phyloP scores from a whole-genome alignment of 805 yeast genomes.

The Candida michaelii region DNA sequence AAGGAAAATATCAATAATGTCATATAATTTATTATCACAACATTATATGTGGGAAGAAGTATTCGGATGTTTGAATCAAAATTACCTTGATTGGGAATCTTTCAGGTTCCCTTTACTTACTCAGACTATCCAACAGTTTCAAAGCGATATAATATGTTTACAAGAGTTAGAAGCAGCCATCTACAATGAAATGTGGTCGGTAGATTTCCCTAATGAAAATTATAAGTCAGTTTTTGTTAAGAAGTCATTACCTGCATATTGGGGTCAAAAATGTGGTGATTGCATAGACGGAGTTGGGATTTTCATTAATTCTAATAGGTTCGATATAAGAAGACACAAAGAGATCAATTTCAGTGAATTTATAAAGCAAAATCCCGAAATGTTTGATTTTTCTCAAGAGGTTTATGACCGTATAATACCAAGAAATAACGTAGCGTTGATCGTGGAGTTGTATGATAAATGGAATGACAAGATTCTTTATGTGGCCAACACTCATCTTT shows the following conservation, averaged over 20 bases:
- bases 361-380: constrained; percentile 59
- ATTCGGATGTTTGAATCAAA: constrained; percentile 91
- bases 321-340: constrained; percentile 32
- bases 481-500: constrained; percentile 87
- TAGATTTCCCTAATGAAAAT: constrained; percentile 66
- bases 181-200: constrained; percentile 81
- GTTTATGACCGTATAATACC: constrained; percentile 92
- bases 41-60: constrained; percentile 90
- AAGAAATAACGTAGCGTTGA: constrained; percentile 86
- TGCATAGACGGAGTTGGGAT: constrained; percentile 97
- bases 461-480: constrained; percentile 35
- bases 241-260: constrained; percentile 88
- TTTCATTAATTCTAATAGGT: constrained; percentile 67
- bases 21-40: constrained; percentile 90
- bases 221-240: constrained; percentile 79
- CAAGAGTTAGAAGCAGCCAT: constrained; percentile 92
- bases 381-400: constrained; percentile 50
- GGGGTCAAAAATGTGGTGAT: constrained; percentile 73
- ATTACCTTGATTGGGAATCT: constrained; percentile 93
- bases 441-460: constrained; percentile 64
- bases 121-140: constrained; percentile 56
- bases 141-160: constrained; percentile 79
- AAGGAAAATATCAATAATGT: constrained; percentile 66
- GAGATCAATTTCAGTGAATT: constrained; percentile 27
- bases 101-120: constrained; percentile 72